These are phyloP conservation scores for Tuber borchii DNA, from an alignment of 495 filamentous ascomycete genomes.

Conservation along the genomic window DNA sequence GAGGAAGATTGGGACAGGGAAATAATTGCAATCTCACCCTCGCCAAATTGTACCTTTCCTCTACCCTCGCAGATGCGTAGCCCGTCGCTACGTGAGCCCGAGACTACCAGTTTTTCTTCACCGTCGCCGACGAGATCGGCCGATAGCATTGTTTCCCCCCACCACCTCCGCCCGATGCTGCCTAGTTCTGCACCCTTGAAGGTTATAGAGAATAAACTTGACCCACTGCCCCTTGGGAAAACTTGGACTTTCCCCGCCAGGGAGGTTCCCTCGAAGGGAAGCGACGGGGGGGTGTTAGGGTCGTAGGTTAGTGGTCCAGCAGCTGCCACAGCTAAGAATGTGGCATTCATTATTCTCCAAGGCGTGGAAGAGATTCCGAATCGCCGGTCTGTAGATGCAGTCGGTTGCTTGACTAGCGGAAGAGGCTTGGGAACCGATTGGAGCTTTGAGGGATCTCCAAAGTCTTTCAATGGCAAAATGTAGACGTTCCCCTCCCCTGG, in stretches of 20 bases:
- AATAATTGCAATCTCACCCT: constrained; percentile 25
- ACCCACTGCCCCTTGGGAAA: constrained; percentile 19
- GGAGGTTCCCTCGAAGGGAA: constrained; percentile 18
- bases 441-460: neutral
- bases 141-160: constrained; percentile 32
- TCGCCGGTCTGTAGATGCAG: constrained; percentile 23
- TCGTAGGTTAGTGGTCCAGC: constrained; percentile 38
- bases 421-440: constrained; percentile 1
- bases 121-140: constrained; percentile 23
- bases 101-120: constrained; percentile 21
- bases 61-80: constrained; percentile 19
- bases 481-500: constrained; percentile 38
- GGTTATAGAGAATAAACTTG: constrained; percentile 15
- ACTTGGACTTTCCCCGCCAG: constrained; percentile 30
- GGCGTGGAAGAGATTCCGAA: constrained; percentile 29
- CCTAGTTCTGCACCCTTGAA: constrained; percentile 34
- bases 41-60: constrained; percentile 20
- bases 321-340: constrained; percentile 32
- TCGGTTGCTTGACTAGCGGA: neutral
- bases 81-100: constrained; percentile 18
- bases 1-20: constrained; percentile 8
- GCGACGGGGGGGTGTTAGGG: constrained; percentile 12
- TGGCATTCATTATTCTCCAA: constrained; percentile 11
- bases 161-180: constrained; percentile 29
- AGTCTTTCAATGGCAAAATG: constrained; percentile 29